phyloP scores from a whole-genome alignment of 805 yeast species.

The Saitoella complicata region DNA sequence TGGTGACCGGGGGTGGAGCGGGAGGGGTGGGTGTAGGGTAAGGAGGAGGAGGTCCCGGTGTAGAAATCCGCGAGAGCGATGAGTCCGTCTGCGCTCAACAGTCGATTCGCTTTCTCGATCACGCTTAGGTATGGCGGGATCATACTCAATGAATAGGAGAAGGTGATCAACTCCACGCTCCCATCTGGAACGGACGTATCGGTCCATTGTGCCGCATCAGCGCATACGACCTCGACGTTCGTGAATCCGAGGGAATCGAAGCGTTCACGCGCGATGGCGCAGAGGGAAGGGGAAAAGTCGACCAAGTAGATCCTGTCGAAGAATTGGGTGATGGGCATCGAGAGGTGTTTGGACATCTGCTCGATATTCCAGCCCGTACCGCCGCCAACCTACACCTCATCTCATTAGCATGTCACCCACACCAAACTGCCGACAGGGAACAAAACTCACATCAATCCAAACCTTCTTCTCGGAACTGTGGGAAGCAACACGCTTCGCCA shows the following conservation, averaged over 20 bases:
- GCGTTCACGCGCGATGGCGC: slow-evolving; percentile 52
- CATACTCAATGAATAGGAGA: slow-evolving; percentile 72
- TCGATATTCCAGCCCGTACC: slow-evolving; percentile 78
- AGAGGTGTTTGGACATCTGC: slow-evolving; percentile 35
- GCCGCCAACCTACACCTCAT: slow-evolving; percentile 40
- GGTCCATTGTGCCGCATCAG: slow-evolving; percentile 41
- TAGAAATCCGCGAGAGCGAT: slow-evolving; percentile 68
- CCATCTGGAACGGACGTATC: slow-evolving; percentile 37
- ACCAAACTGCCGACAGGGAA: no score
- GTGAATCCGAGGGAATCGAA: slow-evolving; percentile 32
- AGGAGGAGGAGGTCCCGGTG: slow-evolving; percentile 48
- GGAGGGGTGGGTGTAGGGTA: slow-evolving; percentile 53
- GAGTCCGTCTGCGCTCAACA: slow-evolving; percentile 41
- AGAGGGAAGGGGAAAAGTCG: slow-evolving; percentile 62
- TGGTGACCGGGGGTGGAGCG: slow-evolving; percentile 62
- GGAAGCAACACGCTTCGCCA: slow-evolving; percentile 3
- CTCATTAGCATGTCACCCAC: no score
- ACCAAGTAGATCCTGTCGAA: slow-evolving; percentile 57
- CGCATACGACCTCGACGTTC: slow-evolving; percentile 52
- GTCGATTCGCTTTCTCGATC: slow-evolving; percentile 44
- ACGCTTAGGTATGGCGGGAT: slow-evolving; percentile 52
- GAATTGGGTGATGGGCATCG: slow-evolving; percentile 24
- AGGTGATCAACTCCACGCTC: slow-evolving; percentile 55
- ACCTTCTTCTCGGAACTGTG: slow-evolving; percentile 26
- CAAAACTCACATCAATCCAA: slow-evolving; percentile 38